phyloP scores from a whole-genome alignment of 2,329 filamentous ascomycete species.

The Colletotrichum shisoi region DNA sequence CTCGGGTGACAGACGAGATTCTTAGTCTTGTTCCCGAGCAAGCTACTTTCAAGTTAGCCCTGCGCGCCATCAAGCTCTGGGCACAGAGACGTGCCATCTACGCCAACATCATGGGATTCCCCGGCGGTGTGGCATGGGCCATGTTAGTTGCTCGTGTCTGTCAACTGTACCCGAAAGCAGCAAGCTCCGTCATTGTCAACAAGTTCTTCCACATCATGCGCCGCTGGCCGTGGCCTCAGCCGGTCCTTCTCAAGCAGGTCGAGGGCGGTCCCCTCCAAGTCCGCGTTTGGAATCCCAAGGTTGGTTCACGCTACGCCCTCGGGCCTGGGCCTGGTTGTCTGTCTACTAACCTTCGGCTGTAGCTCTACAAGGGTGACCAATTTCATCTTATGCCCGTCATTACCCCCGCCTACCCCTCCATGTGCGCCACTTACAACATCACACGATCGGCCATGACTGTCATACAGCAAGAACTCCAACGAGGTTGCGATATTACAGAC shows the following conservation, averaged over 20 bases:
- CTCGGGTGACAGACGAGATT: slow-evolving; percentile 92
- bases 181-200: slow-evolving; percentile 83
- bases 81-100: slow-evolving; percentile 92
- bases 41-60: slow-evolving; percentile 85
- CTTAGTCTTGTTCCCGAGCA: slow-evolving; percentile 86
- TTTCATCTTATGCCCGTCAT: slow-evolving; percentile 98
- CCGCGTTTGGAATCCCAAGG: slow-evolving; percentile 93
- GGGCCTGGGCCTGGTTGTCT: background rate
- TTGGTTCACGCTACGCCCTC: slow-evolving; percentile 49
- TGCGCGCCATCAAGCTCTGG: slow-evolving; percentile 96
- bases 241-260: slow-evolving; percentile 88
- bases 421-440: slow-evolving; percentile 97
- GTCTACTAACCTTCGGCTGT: slow-evolving; percentile 38
- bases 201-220: slow-evolving; percentile 95
- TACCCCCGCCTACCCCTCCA: slow-evolving; percentile 94
- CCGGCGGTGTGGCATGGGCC: slow-evolving; percentile 96
- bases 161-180: slow-evolving; percentile 93
- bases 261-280: slow-evolving; percentile 83
- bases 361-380: slow-evolving; percentile 80
- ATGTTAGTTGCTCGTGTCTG: slow-evolving; percentile 97
- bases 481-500: slow-evolving; percentile 78
- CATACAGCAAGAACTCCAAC: slow-evolving; percentile 81
- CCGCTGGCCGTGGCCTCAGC: slow-evolving; percentile 92
- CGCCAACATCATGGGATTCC: slow-evolving; percentile 94
- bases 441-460: slow-evolving; percentile 84